phyloP scores from a whole-genome alignment of 2,329 filamentous ascomycete species.

The Coleophoma eucalyptorum region DNA sequence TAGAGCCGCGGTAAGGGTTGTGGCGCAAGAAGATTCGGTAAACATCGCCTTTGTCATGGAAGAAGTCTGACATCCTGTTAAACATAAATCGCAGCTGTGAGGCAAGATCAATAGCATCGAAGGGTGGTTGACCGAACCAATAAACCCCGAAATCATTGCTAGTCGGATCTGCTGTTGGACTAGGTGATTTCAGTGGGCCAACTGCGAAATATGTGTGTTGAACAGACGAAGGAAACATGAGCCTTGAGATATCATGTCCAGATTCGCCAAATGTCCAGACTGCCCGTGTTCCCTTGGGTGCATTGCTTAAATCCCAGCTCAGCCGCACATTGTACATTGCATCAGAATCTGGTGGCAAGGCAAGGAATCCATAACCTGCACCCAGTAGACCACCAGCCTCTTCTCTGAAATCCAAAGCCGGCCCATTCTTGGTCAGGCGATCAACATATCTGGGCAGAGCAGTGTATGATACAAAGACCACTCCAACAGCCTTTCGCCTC shows the following conservation, averaged over 20 bases:
- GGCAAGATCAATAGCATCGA: constrained; percentile 1
- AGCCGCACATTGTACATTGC: neutral
- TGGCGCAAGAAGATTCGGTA: constrained; percentile 8
- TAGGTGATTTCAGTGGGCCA: constrained; percentile 3
- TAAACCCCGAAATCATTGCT: constrained; percentile 2
- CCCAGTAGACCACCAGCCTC: neutral
- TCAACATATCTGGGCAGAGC: neutral
- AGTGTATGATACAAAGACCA: neutral
- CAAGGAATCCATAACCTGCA: neutral
- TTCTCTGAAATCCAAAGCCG: neutral
- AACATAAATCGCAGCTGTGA: constrained; percentile 6
- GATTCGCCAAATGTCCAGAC: constrained; percentile 12
- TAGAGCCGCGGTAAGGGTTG: neutral
- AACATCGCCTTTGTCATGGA: constrained; percentile 4
- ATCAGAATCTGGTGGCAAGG: neutral
- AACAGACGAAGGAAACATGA: neutral
- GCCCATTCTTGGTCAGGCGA: neutral
- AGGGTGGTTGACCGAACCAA: constrained; percentile 9
- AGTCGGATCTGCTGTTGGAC: neutral
- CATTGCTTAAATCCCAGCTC: constrained; percentile 5
- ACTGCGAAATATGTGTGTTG: constrained; percentile 8
- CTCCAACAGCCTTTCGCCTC: neutral
- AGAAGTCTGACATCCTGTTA: constrained; percentile 7
- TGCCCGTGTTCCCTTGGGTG: constrained; percentile 1
- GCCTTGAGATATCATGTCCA: neutral